Conservation (phyloP, 2,329 filamentous ascomycete genomes). For the Thielaviopsis musarum region DNA sequence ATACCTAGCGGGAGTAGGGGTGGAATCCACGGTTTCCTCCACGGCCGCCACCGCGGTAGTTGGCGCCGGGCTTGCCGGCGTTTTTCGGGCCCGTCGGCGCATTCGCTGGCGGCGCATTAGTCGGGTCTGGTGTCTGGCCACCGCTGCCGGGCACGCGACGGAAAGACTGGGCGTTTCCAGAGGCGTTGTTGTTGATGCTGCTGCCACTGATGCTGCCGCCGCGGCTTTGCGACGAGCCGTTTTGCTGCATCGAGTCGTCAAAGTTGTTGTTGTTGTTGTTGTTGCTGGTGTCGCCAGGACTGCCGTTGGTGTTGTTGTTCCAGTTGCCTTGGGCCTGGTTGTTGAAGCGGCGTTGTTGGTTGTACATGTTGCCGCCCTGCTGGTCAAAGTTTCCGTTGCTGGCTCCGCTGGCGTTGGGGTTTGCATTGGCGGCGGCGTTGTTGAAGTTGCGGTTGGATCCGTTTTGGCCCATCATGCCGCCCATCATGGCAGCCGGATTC, state of each 20-base stretch:
- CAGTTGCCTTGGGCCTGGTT: constrained; percentile 2
- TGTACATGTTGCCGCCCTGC: constrained; percentile 5
- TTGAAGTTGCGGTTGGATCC: constrained; percentile 27
- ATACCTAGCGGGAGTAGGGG: constrained; percentile 40
- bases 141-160: constrained; percentile 21
- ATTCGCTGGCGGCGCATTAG: constrained; percentile 34
- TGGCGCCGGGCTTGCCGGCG: constrained; percentile 74
- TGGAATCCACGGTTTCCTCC: constrained; percentile 62
- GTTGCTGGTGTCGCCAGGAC: constrained; percentile 15
- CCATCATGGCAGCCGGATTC: background rate
- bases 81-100: constrained; percentile 94
- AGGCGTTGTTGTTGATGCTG: constrained; percentile 14
- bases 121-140: constrained; percentile 26
- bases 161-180: background rate
- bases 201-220: constrained; percentile 20
- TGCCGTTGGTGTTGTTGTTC: constrained; percentile 16
- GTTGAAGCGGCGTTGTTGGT: constrained; percentile 12
- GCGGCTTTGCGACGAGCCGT: constrained; percentile 31
- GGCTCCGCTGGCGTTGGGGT: background rate
- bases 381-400: constrained; percentile 9
- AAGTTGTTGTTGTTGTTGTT: constrained; percentile 17
- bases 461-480: constrained; percentile 34
- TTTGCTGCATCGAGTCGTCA: constrained; percentile 16
- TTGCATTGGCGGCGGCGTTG: constrained; percentile 13
- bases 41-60: constrained; percentile 80